Base-by-base conservation (phyloP, 2,329 filamentous ascomycete species). In the Pseudogymnoascus sp. region DNA sequence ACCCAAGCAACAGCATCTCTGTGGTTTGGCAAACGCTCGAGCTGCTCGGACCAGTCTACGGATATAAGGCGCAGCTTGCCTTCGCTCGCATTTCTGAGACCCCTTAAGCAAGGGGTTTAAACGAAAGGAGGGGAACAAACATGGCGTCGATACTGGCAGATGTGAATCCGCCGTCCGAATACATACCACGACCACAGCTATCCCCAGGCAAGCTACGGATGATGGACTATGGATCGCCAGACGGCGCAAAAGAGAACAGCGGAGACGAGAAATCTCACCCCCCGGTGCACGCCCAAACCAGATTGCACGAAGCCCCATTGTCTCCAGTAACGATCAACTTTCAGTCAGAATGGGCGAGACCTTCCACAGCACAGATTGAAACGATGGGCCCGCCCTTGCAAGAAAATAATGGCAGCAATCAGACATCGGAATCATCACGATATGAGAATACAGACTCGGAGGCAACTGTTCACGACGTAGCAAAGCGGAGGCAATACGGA, bases 291-390 rank as follows among this genome's bases (percentile, higher is more conserved):
- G 33, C 65, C 4, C 60, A 63, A 41, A 68, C 66, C 12, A 65
- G 76, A 63, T 73, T 84, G 63, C 77, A 78, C 63, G 77, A 80
- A 58, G 76, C 78, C 14, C 82, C 83, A 30, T 75, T 79, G 28
- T 85, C 83, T 39, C 82, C 84, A 16, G 81, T 83, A 61, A 77
- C 75, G 62, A 77, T 85, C 60, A 83, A 81, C 67, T 78, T 81
- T 61, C 79, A 80, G 58, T 72, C 76, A 22, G 80, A 79, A 68
- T 84, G 79, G 79, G 74, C 75, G 18, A 76, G 76, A 66, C 78
- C 81, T 20, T 81, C 79, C 30, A 80, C 80, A 66, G 80, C 74
- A 30, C 76, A 78, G 65, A 79, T 86, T 62, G 80, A 84, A 68
- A 58, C 33, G 6, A 6, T 58, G 22, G 36, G 70, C 68, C 1